Evolutionary conservation across 352 stramenopile species (phyloP).

Genomic region (Globisporangium radiosum): DNA sequence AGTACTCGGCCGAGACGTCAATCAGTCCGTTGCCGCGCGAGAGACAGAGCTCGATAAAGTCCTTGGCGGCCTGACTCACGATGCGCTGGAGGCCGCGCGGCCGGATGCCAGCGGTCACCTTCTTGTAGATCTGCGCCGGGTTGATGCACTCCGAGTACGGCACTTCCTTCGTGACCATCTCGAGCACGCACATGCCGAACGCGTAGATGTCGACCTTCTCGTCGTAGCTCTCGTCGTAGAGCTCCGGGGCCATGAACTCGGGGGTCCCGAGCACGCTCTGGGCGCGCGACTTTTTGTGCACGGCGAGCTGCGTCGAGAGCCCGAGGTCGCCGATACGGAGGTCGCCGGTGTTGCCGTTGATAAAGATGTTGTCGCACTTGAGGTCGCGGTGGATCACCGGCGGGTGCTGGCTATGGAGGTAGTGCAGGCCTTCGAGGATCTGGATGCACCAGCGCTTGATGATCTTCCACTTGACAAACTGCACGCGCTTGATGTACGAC

Average conservation of each 20-base stretch:
- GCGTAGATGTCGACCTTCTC: slow-evolving; percentile 97
- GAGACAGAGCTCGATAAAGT: slow-evolving; percentile 83
- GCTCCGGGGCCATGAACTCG: slow-evolving; percentile 99
- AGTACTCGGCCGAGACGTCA: slow-evolving; percentile 76
- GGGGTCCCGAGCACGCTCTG: slow-evolving; percentile 96
- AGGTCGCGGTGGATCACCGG: slow-evolving; percentile 92
- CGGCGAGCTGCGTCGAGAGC: slow-evolving; percentile 77
- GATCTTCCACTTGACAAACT: slow-evolving; percentile 98
- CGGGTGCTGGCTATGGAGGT: slow-evolving; percentile 86
- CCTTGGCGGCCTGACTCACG: slow-evolving; percentile 57
- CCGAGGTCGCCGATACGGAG: slow-evolving; percentile 97
- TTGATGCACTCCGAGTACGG: slow-evolving; percentile 96
- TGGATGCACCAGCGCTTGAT: slow-evolving; percentile 97
- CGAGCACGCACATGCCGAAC: slow-evolving; percentile 99
- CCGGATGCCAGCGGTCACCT: slow-evolving; percentile 82
- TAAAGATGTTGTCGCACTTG: slow-evolving; percentile 97
- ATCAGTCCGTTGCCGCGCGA: slow-evolving; percentile 73
- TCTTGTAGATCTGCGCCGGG: slow-evolving; percentile 89
- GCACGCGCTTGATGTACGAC: slow-evolving; percentile 96
- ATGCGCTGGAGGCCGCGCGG: slow-evolving; percentile 67
- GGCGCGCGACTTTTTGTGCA: slow-evolving; percentile 69
- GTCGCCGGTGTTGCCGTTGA: slow-evolving; percentile 97
- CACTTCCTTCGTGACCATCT: slow-evolving; percentile 99
- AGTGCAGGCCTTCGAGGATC: slow-evolving; percentile 95
- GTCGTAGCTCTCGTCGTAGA: slow-evolving; percentile 98